Percentiles rank a stretch among this genome's conserved stretches.
Evolutionary conservation across 176 grass and related monocot genomes (phyloP).

Genomic region (Poa pratensis): DNA sequence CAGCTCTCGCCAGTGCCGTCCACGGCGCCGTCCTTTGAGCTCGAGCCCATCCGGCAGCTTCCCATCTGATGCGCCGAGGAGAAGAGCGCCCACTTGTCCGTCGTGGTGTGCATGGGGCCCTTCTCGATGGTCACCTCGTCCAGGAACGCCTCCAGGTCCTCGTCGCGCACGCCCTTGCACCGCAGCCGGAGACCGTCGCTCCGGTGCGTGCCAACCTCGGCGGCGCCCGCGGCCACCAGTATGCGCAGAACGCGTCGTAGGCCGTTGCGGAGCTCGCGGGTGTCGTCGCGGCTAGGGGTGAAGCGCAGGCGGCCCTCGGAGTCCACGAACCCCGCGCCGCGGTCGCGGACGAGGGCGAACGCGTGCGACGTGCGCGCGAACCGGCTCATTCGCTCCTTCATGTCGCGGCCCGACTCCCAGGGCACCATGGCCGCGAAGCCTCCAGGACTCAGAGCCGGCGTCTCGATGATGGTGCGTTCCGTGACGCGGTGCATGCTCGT

Average conservation of each 20-base stretch:
- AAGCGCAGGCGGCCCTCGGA: conserved; percentile 54
- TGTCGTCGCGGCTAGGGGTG: conserved; percentile 46
- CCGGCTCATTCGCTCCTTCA: conserved; percentile 80
- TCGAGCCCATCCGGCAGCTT: conserved; percentile 78
- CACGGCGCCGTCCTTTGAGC: conserved; percentile 55
- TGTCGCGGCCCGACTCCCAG: conserved; percentile 69
- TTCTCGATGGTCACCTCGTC: conserved; percentile 58
- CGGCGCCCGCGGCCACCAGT: conserved; percentile 72
- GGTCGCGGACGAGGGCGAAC: conserved; percentile 72
- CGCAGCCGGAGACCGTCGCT: conserved; percentile 65
- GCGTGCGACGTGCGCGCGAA: conserved; percentile 69
- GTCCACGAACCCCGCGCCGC: conserved; percentile 57
- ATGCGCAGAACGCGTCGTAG: conserved; percentile 59
- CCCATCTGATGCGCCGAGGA: conserved; percentile 89
- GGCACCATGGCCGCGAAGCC: conserved; percentile 61
- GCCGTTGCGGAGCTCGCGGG: conserved; percentile 58
- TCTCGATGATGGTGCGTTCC: conserved; percentile 65
- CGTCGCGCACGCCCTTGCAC: conserved; percentile 62
- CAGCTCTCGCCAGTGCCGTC: conserved; percentile 73
- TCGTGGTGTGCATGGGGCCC: conserved; percentile 54
- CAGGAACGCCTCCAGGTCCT: conserved; percentile 68
- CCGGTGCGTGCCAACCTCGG: conserved; percentile 80
- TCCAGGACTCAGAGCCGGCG: conserved; percentile 65
- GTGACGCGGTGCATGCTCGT: conserved; percentile 78
- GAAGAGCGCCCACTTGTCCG: conserved; percentile 47